Base-by-base conservation (phyloP, 495 filamentous ascomycete genomes). In the Antarctomyces pellizariae region DNA sequence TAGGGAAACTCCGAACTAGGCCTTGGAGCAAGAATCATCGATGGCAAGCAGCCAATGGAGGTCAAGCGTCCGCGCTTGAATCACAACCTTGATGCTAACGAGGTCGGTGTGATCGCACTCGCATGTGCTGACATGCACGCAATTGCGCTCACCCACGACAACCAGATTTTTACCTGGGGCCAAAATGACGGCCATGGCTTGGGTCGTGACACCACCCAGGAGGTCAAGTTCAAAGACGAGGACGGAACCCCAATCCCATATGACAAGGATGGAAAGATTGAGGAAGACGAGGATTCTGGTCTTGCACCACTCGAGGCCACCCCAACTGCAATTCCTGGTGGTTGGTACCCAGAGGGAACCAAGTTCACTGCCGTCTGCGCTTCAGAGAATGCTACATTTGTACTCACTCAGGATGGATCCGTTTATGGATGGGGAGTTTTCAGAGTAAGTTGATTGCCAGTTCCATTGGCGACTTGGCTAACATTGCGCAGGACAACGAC, bases 381-480 rank as follows among this genome's bases (percentile, higher is more conserved):
- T 29, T 56, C 59, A 21, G 70, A 76, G 37, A 70, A 61, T 23
- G 53, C 60, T 19, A 63, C 63, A 0, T 67, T 75, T 42, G 60
- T 59, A 7, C 47, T 78, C 13, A 75, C 72, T 2, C 56, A 62
- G 15, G 56, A 59, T 16, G 72, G 72, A 5, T 45, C 45, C 16
- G 69, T 78, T 10, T 75, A 65, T 36, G 71, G 70, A 7, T 78
- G 72, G 71, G 72, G 72, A 23, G 68, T 66, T 16, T 76, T 78
- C 44, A 42, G 64, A 38, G 67, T 65, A 53, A 39, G 55, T 45
- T 18, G 20, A 28, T 2, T 32, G 21, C 5, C 9, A 2, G 6
- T 0, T 11, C 17, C 21, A 20, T 10, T 13, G 16, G 5, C 10
- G 4, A 22, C 28, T 14, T 13, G 3, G 25, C 37, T 40, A 41